A percentile compares a stretch with the other conserved stretches of the same genome.
Evolutionary conservation across 2,329 filamentous ascomycete genomes (phyloP).

Genomic region (Podosphaera aphanis): DNA sequence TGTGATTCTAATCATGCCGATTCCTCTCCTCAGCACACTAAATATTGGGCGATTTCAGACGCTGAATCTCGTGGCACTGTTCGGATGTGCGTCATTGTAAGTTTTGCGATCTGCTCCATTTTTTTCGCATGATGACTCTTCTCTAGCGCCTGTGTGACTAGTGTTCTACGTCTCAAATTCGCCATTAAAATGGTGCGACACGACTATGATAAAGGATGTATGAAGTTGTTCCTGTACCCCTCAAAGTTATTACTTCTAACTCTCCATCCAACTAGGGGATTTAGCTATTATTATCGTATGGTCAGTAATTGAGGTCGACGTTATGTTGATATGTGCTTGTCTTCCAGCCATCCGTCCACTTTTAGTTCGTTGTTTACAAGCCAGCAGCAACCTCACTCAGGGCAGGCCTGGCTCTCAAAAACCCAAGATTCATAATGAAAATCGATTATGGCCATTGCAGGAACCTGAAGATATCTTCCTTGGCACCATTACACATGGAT

Average conservation of each 20-base stretch:
- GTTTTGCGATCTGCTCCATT: slow-evolving; percentile 13
- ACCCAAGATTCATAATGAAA: too few species aligned
- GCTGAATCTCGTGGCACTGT: slow-evolving; percentile 43
- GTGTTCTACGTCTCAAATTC: slow-evolving; percentile 40
- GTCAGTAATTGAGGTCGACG: background rate
- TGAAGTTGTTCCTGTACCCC: background rate
- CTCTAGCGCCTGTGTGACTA: slow-evolving; percentile 21
- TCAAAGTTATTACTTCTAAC: background rate
- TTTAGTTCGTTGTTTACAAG: background rate
- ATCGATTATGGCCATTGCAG: too few species aligned
- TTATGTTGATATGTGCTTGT: slow-evolving; percentile 1
- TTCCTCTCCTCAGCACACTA: slow-evolving; percentile 38
- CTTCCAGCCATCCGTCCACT: background rate
- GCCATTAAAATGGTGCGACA: too few species aligned
- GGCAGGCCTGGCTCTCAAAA: too few species aligned
- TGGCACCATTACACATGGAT: too few species aligned
- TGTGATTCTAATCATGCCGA: slow-evolving; percentile 37
- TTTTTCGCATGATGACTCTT: background rate
- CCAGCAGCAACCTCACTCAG: too few species aligned
- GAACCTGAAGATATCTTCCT: too few species aligned
- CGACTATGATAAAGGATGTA: slow-evolving; percentile 3
- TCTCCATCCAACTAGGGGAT: slow-evolving; percentile 5
- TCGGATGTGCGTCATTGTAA: slow-evolving; percentile 41
- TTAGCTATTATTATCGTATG: slow-evolving; percentile 8
- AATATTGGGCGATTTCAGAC: slow-evolving; percentile 34